phyloP scores from a whole-genome alignment of 2,329 filamentous ascomycete species.

The Colletotrichum lentis region DNA sequence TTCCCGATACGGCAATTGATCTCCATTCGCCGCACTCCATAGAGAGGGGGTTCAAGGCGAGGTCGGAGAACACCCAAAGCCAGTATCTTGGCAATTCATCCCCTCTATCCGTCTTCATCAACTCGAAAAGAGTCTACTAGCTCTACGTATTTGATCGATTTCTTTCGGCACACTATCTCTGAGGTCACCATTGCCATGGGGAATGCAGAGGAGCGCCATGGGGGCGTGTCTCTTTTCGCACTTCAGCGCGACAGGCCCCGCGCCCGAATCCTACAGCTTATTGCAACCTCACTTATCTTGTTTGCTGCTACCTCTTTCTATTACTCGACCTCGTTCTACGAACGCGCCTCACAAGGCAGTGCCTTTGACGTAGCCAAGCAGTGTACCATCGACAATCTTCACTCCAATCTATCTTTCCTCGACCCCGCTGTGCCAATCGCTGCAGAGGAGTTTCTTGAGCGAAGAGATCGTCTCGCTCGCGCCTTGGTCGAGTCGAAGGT shows the following conservation, averaged over 20 bases:
- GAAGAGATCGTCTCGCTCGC: slow-evolving; percentile 63
- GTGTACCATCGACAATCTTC: slow-evolving; percentile 63
- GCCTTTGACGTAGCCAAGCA: slow-evolving; percentile 39
- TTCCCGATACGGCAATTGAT: slow-evolving; percentile 18
- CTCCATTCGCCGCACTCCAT: slow-evolving; percentile 13
- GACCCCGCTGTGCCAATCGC: slow-evolving; percentile 57
- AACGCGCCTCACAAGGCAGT: not conserved
- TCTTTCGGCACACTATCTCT: not conserved
- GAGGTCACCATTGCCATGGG: not conserved
- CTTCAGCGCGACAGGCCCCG: not conserved
- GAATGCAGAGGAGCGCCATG: not conserved
- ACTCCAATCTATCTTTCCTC: slow-evolving; percentile 60
- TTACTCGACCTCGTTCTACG: not conserved
- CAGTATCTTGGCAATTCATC: slow-evolving; percentile 11
- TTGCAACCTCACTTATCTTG: slow-evolving; percentile 10
- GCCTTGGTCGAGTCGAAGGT: slow-evolving; percentile 60
- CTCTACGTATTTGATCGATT: not conserved
- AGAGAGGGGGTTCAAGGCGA: slow-evolving; percentile 27
- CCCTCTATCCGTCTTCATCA: not conserved
- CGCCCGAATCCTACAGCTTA: slow-evolving; percentile 1
- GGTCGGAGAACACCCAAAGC: slow-evolving; percentile 23
- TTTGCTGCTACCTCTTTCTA: slow-evolving; percentile 10
- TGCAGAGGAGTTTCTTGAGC: slow-evolving; percentile 60
- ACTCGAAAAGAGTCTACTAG: no score
- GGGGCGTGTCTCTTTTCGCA: not conserved